A percentile compares a stretch with the other conserved stretches of the same genome.
Conservation (phyloP, 75 land plant genomes). For the Azolla pinnata region DNA sequence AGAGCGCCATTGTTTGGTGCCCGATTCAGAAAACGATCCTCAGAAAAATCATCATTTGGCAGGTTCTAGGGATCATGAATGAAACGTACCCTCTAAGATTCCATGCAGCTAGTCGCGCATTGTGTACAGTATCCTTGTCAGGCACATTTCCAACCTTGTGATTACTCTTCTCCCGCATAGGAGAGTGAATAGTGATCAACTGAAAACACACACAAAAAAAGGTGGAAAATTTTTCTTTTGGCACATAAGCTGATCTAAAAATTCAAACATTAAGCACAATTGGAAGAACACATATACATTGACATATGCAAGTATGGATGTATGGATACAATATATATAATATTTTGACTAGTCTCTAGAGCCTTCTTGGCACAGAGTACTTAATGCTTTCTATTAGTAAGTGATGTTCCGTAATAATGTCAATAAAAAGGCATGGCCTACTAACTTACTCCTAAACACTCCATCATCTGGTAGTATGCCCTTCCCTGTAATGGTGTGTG, state of each 20-base stretch:
- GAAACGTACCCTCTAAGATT: slow-evolving; percentile 45
- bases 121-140: slow-evolving; percentile 23
- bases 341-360: not conserved
- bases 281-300: not conserved
- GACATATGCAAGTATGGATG: not conserved
- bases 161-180: slow-evolving; percentile 49
- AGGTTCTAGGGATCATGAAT: not conserved
- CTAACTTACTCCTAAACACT: slow-evolving; percentile 75
- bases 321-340: not conserved
- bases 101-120: slow-evolving; percentile 62
- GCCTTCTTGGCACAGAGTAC: too few relatives aligned
- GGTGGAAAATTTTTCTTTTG: not conserved
- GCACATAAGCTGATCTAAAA: not conserved
- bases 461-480: slow-evolving; percentile 98
- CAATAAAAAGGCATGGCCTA: not conserved
- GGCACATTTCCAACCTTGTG: slow-evolving; percentile 56
- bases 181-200: slow-evolving; percentile 80
- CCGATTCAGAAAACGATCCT: not conserved
- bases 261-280: not conserved
- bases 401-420: not conserved
- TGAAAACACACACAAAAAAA: slow-evolving; percentile 8
- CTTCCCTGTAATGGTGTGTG: slow-evolving; percentile 92
- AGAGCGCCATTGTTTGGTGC: not conserved
- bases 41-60: not conserved
- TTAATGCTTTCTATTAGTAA: too few relatives aligned